phyloP scores from a whole-genome alignment of 768 basidiomycete genomes.

The Hirschioporus abietinus region DNA sequence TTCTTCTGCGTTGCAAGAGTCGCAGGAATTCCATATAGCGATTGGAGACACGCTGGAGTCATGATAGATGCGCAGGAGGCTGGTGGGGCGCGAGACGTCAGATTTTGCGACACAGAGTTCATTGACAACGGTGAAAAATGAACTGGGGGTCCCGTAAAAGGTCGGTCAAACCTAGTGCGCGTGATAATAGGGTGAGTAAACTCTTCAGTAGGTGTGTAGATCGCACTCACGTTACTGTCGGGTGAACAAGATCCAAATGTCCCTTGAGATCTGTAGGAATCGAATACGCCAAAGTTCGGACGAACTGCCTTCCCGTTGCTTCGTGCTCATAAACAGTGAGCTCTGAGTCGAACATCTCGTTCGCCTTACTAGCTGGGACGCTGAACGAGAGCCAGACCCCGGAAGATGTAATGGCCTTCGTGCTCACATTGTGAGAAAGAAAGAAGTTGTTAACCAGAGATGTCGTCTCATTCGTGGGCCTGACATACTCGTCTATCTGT shows the following conservation, averaged over 20 bases:
- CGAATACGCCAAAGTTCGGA: conserved; percentile 33
- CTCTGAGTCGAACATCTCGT: conserved; percentile 28
- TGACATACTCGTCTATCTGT: conserved; percentile 10
- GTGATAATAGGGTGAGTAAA: not conserved
- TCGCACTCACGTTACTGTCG: conserved; percentile 24
- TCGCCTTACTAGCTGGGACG: conserved; percentile 29
- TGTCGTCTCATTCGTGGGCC: conserved; percentile 8
- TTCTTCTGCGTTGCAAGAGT: conserved; percentile 7
- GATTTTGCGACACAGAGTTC: not conserved
- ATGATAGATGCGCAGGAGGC: conserved; percentile 11
- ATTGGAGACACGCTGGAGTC: conserved; percentile 19
- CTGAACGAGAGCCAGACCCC: conserved; percentile 30
- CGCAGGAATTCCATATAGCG: conserved; percentile 17
- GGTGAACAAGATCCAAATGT: conserved; percentile 29
- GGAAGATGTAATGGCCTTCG: conserved; percentile 6
- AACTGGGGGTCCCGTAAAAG: not conserved
- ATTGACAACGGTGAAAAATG: not conserved
- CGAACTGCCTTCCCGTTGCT: conserved; percentile 20
- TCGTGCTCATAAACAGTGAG: conserved; percentile 29
- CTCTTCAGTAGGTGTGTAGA: too few species aligned
- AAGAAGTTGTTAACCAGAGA: conserved; percentile 11
- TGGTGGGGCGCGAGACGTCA: conserved; percentile 4
- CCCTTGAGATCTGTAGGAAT: conserved; percentile 26
- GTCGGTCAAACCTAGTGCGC: not conserved
- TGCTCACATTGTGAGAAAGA: conserved; percentile 6